Percentiles rank a stretch among this genome's conserved stretches.
These are phyloP conservation scores for Candida multigemmis DNA, from an alignment of 805 yeast genomes.

Conservation along the genomic window DNA sequence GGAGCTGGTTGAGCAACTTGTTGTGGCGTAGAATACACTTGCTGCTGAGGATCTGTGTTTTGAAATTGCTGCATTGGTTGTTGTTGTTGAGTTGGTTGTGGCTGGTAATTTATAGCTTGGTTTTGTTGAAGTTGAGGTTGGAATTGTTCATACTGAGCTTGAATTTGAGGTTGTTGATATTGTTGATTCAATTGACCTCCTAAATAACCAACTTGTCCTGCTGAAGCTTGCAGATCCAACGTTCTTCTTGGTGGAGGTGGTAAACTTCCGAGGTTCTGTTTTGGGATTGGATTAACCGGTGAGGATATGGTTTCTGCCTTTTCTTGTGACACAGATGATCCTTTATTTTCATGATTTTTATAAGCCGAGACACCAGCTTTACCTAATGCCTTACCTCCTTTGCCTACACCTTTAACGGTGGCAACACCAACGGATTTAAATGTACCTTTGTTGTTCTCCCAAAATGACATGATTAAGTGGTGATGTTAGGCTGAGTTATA, in stretches of 20 bases:
- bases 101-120: constrained; percentile 6
- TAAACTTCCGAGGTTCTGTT: constrained; percentile 9
- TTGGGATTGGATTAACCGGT: constrained; percentile 8
- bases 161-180: constrained; percentile 6
- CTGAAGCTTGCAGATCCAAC: constrained; percentile 9
- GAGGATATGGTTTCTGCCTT: neutral
- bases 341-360: constrained; percentile 28
- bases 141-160: constrained; percentile 6
- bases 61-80: constrained; percentile 4
- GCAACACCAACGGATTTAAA: constrained; percentile 42
- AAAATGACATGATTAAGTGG: constrained; percentile 16
- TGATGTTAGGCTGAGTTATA: too few relatives aligned
- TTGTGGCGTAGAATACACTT: constrained; percentile 2
- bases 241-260: constrained; percentile 30
- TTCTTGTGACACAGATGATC: constrained; percentile 4
- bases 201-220: neutral
- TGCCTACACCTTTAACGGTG: constrained; percentile 42
- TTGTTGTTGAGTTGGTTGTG: constrained; percentile 5
- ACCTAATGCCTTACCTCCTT: constrained; percentile 38
- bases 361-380: constrained; percentile 46
- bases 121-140: constrained; percentile 4
- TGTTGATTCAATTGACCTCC: constrained; percentile 2
- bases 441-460: constrained; percentile 40
- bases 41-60: constrained; percentile 1
- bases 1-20: constrained; percentile 1